Evolutionary conservation across 306 rosid genomes (phyloP), one percentile per base, ranked within the genome.

Genomic region (Herpetospermum pedunculosum): DNA sequence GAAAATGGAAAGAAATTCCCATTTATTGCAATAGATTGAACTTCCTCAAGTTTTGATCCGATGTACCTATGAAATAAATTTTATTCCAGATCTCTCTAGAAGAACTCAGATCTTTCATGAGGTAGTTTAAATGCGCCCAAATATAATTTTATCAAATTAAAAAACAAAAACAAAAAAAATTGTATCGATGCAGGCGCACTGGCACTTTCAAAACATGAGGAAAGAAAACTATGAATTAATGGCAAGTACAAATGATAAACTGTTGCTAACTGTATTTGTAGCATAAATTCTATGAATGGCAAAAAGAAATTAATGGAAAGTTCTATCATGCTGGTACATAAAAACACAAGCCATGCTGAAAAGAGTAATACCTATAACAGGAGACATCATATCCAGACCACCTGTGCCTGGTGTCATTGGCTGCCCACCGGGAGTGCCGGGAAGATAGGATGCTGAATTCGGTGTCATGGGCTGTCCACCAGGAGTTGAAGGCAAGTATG

Each of bases 391-490:
- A 80, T 95, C 99, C 77, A 95, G 79, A 76, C 96, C 97, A 70
- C 95, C 99, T 74, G 96, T 88, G 77, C 99, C 99, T 21, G 97
- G 99, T 58, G 99, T 95, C 99, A 95, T 95, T 15, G 99, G 99
- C 82, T 91, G 99, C 81, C 99, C 99, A 67, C 99, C 99, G 67
- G 99, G 99, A 52, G 99, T 95, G 44, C 99, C 96, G 30, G 99
- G 99, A 84, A 95, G 96, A 87, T 88, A 95, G 67, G 96, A 88
- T 26, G 85, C 97, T 13, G 99, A 88, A 81, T 88, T 95, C 76
- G 99, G 99, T 48, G 99, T 95, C 99, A 89, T 88, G 44, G 99
- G 99, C 86, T 92, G 97, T 58, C 98, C 98, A 82, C 97, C 98
- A 16, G 99, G 99, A 75, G 99, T 95, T 38, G 97, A 95, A 28